A percentile compares a stretch with the other conserved stretches of the same genome.
These are phyloP conservation scores for Starmerella bombi DNA, from an alignment of 805 yeast species.

Conservation along the genomic window DNA sequence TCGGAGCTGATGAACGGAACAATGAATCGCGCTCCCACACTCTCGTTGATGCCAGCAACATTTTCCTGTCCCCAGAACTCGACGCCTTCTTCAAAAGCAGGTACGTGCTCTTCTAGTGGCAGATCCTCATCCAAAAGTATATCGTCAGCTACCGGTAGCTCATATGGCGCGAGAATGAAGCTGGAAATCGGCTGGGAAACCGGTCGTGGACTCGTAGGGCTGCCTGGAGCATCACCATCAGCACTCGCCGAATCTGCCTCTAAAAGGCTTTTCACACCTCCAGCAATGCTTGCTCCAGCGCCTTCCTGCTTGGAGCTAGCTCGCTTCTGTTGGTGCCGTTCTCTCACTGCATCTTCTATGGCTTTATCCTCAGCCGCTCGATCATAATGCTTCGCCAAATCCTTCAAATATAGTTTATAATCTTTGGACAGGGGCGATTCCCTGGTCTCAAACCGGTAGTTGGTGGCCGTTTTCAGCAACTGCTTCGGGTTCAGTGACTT, in stretches of 20 bases:
- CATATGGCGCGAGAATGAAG: conserved; percentile 7
- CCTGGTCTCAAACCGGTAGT: conserved; percentile 72
- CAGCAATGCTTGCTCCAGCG: background rate
- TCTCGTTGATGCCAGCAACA: conserved; percentile 42
- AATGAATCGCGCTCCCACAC: conserved; percentile 14
- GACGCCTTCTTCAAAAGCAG: conserved; percentile 60
- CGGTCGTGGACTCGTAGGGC: background rate
- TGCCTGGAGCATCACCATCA: background rate
- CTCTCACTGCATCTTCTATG: background rate
- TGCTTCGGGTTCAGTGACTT: conserved; percentile 57
- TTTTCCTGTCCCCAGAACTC: conserved; percentile 61
- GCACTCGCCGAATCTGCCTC: background rate
- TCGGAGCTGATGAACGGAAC: conserved; percentile 18
- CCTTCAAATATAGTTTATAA: conserved; percentile 35
- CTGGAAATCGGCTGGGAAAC: background rate
- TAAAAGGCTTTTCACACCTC: background rate
- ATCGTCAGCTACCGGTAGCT: conserved; percentile 17
- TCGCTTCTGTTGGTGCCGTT: background rate
- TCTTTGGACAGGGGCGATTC: conserved; percentile 53
- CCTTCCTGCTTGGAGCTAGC: background rate
- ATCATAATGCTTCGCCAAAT: conserved; percentile 25
- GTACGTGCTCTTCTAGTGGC: conserved; percentile 44
- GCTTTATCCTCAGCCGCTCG: conserved; percentile 1
- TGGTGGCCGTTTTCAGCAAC: conserved; percentile 52
- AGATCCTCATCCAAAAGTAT: conserved; percentile 27